Base-by-base conservation (phyloP, 169 alveolate genomes). In the Plasmodium knowlesi region DNA sequence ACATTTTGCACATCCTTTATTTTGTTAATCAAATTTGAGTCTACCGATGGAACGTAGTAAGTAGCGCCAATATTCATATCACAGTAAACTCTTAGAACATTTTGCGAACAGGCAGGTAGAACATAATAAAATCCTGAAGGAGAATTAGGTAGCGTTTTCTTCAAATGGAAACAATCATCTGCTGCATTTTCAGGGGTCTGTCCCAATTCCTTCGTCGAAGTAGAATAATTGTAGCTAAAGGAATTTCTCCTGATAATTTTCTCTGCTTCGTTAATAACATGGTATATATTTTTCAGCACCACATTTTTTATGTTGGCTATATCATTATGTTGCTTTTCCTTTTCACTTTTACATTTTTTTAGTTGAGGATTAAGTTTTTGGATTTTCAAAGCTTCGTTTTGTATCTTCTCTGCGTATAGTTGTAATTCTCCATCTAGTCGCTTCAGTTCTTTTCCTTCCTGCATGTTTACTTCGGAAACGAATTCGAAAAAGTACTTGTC, bases 51-150 rank as follows among this genome's bases (percentile, higher is more conserved):
- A 12, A 95, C 95, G 86, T 96, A 97, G 84, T 97, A 98, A 12
- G 98, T 96, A 25, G 97, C 96, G 32, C 98, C 98, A 1, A 96
- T 93, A 57, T 96, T 93, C 95, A 96, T 94, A 78, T 98, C 98
- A 85, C 99, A 98, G 95, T 95, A 98, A 19, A 96, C 99, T 79
- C 99, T 82, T 43, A 98, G 71, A 37, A 95, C 95, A 57, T 96
- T 94, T 25, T 94, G 96, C 9, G 98, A 92, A 46, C 99, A 98
- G 43, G 96, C 84, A 25, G 98, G 98, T 43, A 86, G 67, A 34
- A 97, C 95, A 91, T 96, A 96, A 92, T 98, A 98, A 93, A 97
- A 98, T 34, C 99, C 99, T 19, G 98, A 97, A 37, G 97, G 96
- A 0, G 96, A 96, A 30, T 90, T 96, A 71, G 97, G 98, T 67